Evolutionary conservation across 2,329 filamentous ascomycete species (phyloP).

Genomic region (Pyricularia sp.): DNA sequence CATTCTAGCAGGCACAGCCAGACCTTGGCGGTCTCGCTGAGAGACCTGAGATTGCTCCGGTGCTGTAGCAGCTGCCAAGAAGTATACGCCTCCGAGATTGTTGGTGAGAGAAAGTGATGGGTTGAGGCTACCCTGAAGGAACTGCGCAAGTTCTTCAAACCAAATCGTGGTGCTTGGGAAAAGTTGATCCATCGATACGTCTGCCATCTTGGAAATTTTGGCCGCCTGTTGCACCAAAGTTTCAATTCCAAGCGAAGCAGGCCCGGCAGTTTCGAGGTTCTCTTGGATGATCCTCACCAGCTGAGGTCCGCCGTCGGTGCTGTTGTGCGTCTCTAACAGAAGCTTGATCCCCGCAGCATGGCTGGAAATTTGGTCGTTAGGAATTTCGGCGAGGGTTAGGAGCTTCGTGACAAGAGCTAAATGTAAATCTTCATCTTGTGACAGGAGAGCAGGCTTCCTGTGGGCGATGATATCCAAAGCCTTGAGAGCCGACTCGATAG

Average conservation of each 20-base stretch:
- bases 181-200: constrained; percentile 32
- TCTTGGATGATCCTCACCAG: constrained; percentile 42
- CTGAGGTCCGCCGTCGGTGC: constrained; percentile 30
- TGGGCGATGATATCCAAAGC: constrained; percentile 39
- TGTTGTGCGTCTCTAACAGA: constrained; percentile 31
- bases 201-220: constrained; percentile 25
- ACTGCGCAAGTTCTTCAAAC: constrained; percentile 48
- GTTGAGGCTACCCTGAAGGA: constrained; percentile 44
- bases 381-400: constrained; percentile 39
- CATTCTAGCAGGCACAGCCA: constrained; percentile 67
- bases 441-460: constrained; percentile 33
- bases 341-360: constrained; percentile 32
- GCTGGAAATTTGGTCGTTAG: constrained; percentile 21
- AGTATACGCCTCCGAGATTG: constrained; percentile 59
- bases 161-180: constrained; percentile 58
- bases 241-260: constrained; percentile 41
- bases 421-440: constrained; percentile 33
- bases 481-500: constrained; percentile 24
- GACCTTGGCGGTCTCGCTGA: constrained; percentile 56
- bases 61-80: constrained; percentile 33
- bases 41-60: constrained; percentile 11
- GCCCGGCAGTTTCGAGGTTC: constrained; percentile 40
- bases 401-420: constrained; percentile 42
- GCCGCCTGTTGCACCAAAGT: constrained; percentile 42
- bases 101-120: constrained; percentile 66